Conservation (phyloP, 768 basidiomycete species). For the Amanita polypyramis region DNA sequence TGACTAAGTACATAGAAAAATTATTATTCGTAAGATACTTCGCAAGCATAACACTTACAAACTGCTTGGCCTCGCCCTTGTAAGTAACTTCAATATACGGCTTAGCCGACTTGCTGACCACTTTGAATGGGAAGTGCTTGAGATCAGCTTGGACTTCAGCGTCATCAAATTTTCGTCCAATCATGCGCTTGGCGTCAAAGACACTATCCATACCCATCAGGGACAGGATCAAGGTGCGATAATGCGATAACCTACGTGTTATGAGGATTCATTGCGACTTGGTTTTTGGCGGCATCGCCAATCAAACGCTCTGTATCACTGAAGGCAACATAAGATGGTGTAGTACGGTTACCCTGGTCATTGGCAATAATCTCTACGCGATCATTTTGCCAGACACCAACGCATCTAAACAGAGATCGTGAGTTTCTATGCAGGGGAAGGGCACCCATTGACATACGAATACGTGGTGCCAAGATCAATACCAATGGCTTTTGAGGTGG, state of each 20-base stretch:
- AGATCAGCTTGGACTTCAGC: constrained; percentile 73
- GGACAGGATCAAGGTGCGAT: neutral
- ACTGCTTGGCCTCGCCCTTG: constrained; percentile 89
- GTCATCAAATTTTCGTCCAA: constrained; percentile 86
- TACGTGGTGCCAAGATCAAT: constrained; percentile 91
- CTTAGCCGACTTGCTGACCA: constrained; percentile 79
- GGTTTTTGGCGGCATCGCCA: constrained; percentile 98
- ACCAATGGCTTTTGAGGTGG: constrained; percentile 73
- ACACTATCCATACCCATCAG: constrained; percentile 39
- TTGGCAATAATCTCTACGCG: constrained; percentile 98
- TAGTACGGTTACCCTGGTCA: constrained; percentile 91
- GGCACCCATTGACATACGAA: constrained; percentile 45
- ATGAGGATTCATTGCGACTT: constrained; percentile 96
- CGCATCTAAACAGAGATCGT: constrained; percentile 52
- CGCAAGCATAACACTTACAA: constrained; percentile 42
- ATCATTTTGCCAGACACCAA: constrained; percentile 99
- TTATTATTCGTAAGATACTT: neutral
- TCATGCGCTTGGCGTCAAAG: constrained; percentile 97
- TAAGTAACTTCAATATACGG: constrained; percentile 86
- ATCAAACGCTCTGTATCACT: constrained; percentile 94
- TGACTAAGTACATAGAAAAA: constrained; percentile 60
- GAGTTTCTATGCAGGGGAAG: constrained; percentile 5
- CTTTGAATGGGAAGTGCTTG: constrained; percentile 93
- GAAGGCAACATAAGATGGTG: constrained; percentile 94
- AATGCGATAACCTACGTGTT: constrained; percentile 49